Percentiles rank a stretch among this genome's conserved stretches.
Conservation (phyloP, 2,329 filamentous ascomycete species). For the Epicoccum sorghinum region DNA sequence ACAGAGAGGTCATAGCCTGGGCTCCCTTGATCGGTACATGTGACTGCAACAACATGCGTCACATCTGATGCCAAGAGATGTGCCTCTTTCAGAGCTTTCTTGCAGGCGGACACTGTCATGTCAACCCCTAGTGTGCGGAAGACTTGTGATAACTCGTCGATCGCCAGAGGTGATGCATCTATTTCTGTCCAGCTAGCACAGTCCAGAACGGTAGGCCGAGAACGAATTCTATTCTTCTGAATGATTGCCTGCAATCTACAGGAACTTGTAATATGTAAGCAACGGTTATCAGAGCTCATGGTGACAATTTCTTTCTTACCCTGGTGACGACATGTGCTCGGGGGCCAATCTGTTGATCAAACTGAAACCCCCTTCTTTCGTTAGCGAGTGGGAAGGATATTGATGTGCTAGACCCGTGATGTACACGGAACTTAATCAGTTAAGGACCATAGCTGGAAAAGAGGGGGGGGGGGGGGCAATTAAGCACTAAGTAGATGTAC, state of each 20-base stretch:
- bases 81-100: slow-evolving; percentile 42
- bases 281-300: not conserved
- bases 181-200: slow-evolving; percentile 14
- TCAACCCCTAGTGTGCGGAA: slow-evolving; percentile 41
- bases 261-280: slow-evolving; percentile 13
- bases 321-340: slow-evolving; percentile 11
- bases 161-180: slow-evolving; percentile 19
- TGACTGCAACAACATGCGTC: slow-evolving; percentile 49
- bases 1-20: slow-evolving; percentile 50
- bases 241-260: slow-evolving; percentile 25
- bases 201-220: slow-evolving; percentile 20
- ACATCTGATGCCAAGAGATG: slow-evolving; percentile 29
- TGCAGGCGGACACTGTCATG: slow-evolving; percentile 40
- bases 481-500: too few relatives aligned
- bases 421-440: slow-evolving; percentile 12
- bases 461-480: too few relatives aligned
- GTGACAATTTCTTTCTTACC: slow-evolving; percentile 4
- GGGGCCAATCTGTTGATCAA: slow-evolving; percentile 20
- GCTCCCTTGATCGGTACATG: slow-evolving; percentile 46
- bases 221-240: slow-evolving; percentile 19
- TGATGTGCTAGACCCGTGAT: slow-evolving; percentile 27
- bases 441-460: too few relatives aligned
- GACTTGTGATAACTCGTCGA: slow-evolving; percentile 33
- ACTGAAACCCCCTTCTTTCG: slow-evolving; percentile 19
- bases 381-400: slow-evolving; percentile 21